Base-by-base conservation (phyloP, 2,329 filamentous ascomycete genomes). In the Hypoxylon sp. region DNA sequence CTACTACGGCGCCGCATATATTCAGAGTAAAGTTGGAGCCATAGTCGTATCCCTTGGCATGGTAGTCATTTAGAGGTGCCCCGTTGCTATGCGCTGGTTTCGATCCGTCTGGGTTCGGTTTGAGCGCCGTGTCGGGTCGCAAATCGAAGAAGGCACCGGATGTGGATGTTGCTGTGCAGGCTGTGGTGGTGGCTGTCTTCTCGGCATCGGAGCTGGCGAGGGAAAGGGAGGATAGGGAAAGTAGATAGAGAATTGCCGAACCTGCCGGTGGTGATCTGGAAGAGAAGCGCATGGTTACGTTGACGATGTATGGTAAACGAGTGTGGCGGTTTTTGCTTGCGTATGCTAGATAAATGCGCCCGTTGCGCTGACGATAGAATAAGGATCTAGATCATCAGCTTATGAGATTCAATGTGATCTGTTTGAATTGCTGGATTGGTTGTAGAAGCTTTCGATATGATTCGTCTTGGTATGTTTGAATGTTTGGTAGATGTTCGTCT, bases 1-100 rank as follows among this genome's bases (percentile, higher is more conserved):
- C 83, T 11, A 91, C 80, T n/a, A 92, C 87, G 1, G 88, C 78
- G 25, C 80, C 85, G 74, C 90, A 94, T 62, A 94, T 86, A 72
- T 94, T 94, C 63, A 93, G 68, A 2, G 89, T 93, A 66, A 94
- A 94, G 74, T 93, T 93, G 58, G 84, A 83, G 57, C 82, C 84
- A 62, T 91, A 90, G 71, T 93, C 90, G 69, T 85, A 88, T 23
- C 90, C 90, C 51, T 81, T 81, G 5, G 87, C 84, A 57, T 83
- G 78, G 69, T 85, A 85, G 66, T 84, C 81, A 21, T 74, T 72
- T 7, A 72, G 71, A 7, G 72, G 70, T 19, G 67, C 69, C 9
- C 73, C 72, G 56, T 73, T 75, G 54, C 57, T 63, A 35, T 62
- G 51, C 1, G 73, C 70, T 9, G 73, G 65, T 61, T 78, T 79